Evolutionary conservation across 2,329 filamentous ascomycete genomes (phyloP), one percentile per base, ranked within the genome.

Genomic region (Teratosphaeriaceae sp.): DNA sequence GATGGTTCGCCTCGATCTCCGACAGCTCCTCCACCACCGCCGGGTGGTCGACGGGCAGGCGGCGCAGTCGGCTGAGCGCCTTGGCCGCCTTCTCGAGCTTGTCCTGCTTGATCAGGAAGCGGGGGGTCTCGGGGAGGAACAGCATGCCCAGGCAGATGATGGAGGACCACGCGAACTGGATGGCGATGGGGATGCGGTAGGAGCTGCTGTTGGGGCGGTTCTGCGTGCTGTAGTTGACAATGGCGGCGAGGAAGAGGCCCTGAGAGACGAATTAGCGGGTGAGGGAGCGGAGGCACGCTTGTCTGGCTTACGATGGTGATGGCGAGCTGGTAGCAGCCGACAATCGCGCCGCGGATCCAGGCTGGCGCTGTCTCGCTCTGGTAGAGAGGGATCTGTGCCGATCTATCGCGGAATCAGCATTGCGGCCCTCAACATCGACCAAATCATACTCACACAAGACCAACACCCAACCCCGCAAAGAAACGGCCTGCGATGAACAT

Each of bases 1-100:
- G 84, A 67, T 90, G 79, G 73, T 94, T 94, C 69, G 87, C 88
- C 44, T 89, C 75, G 52, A 95, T 87, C 69, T 94, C 88, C 19
- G 81, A 77, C 19, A 94, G 74, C 68, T 95, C 88, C 49, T 79
- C 71, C 7, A 60, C 51, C 3, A 65, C 30, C 2, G 60, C 67
- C 79, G 79, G 68, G 88, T 84, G 65, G 76, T 85, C 79, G 45
- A 69, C 19, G 12, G 48, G 46, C 66, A 94, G 82, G 47, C 84
- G 84, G 60, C 88, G 85, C 21, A 94, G 78, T 42, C 73, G 76
- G 38, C 78, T 12, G n/a, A 64, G 56, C 5, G 61, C 53, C 40
- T 55, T 56, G 22, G 58, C 56, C 11, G 62, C 61, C 26, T 47
- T 44, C 36, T 64, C 57, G 13, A 54, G 54, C 38, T 59, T 57